Base-by-base conservation (phyloP, 805 yeast species). In the Saccharomycopsis sp. region DNA sequence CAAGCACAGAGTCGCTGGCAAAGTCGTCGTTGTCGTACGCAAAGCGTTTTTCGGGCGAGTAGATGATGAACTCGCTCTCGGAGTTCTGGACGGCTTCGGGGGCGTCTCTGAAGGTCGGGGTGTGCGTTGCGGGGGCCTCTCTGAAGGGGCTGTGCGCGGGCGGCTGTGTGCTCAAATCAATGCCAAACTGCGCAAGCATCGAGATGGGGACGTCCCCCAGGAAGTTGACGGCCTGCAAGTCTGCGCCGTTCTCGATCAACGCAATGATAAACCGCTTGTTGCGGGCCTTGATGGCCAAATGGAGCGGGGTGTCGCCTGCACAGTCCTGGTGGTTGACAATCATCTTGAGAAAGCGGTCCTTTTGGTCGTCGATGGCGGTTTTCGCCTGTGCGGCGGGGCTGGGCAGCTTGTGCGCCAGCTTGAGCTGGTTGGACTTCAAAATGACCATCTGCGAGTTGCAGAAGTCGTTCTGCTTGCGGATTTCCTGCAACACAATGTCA, bases 241-340 rank as follows among this genome's bases (percentile, higher is more conserved):
- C 71, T 3, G 83, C 83, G 20, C 79, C 74, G 62, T 73, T 71
- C 54, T 73, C 69, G 47, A 78, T 62, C 54, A 83, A 70, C 18
- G 73, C 69, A 40, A 73, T 72, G 24, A 75, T 71, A 29, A 82
- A 70, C 37, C 70, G 69, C 14, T 77, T 68, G 54, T 85, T 80
- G 2, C 79, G 79, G 7, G 81, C 72, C 41, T 82, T 75, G 15
- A 83, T 81, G 0, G 96, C 91, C 51, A 92, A 74, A 65, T 90
- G 96, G 53, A 91, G 72, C 4, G 95, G 89, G 0, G 97, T 89
- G 64, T 91, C 89, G 2, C 97, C 97, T 60, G 83, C 78, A 21
- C 76, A 77, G 70, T 94, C 98, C 66, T 82, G 89, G 64, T 85
- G 91, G 66, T 89, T 87, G 29, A 87, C 67, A 47, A 87, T 73